A percentile compares a stretch with the other conserved stretches of the same genome.
These are phyloP conservation scores for Neonectria coccinea DNA, from an alignment of 2,329 filamentous ascomycete genomes.

Conservation along the genomic window DNA sequence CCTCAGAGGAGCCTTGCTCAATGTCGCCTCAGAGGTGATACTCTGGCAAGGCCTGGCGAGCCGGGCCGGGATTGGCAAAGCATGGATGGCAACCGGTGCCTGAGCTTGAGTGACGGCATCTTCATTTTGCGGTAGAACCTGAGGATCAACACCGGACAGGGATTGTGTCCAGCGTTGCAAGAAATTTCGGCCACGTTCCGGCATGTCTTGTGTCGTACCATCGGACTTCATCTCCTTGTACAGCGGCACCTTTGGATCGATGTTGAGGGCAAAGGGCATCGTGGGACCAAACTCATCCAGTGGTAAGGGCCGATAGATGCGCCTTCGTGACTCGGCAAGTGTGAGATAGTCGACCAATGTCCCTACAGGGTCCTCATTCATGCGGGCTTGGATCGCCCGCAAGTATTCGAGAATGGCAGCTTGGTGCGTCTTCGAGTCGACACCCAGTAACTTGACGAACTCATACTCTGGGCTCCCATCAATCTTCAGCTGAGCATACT, in stretches of 20 bases:
- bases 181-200: conserved; percentile 5
- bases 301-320: conserved; percentile 22
- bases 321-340: conserved; percentile 20
- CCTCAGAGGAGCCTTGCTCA: too few species aligned
- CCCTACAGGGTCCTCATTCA: too few species aligned
- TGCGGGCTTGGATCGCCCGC: background rate
- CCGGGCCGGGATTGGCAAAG: conserved; percentile 10
- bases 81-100: conserved; percentile 1
- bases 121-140: conserved; percentile 1
- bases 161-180: conserved; percentile 3
- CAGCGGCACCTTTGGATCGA: background rate
- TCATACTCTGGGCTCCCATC: conserved; percentile 7
- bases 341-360: conserved; percentile 12
- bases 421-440: background rate
- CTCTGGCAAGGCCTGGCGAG: too few species aligned
- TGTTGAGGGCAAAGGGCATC: conserved; percentile 16
- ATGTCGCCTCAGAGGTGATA: too few species aligned
- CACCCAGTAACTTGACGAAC: background rate
- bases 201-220: background rate
- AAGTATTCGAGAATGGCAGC: background rate
- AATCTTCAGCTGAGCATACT: background rate
- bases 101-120: too few species aligned
- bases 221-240: conserved; percentile 16
- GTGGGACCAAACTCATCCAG: conserved; percentile 22
- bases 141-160: conserved; percentile 1